Conservation (phyloP, 163 green algal species). For the Chloromonas sp. region DNA sequence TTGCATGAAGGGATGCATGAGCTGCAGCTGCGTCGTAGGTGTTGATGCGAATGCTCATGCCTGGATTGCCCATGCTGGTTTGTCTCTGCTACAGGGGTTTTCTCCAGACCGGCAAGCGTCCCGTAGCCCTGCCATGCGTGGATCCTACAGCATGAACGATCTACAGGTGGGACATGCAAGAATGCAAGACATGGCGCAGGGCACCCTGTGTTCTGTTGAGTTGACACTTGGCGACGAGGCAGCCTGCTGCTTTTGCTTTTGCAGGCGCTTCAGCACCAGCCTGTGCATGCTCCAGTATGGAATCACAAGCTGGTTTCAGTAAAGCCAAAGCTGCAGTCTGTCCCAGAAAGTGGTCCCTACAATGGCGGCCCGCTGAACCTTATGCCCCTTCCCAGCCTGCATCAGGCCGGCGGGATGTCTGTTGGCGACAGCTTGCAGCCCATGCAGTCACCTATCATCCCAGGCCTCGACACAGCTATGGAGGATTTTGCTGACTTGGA, state of each 20-base stretch:
- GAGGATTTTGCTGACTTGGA: background rate
- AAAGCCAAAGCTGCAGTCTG: constrained; percentile 13
- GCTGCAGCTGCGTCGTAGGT: no score
- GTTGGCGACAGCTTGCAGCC: background rate
- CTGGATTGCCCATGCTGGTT: no score
- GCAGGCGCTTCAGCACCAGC: background rate
- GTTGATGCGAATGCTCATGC: no score
- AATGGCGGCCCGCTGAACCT: constrained; percentile 10
- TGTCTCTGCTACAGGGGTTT: no score
- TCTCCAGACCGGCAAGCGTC: background rate
- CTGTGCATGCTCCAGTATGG: background rate
- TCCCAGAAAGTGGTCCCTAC: constrained; percentile 7
- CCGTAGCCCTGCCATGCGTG: background rate
- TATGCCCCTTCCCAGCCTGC: background rate
- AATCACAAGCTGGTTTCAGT: constrained; percentile 15
- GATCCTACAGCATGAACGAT: constrained; percentile 15
- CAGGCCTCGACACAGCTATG: background rate
- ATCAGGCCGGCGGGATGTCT: background rate
- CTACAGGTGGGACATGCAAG: constrained; percentile 3
- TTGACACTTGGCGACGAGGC: background rate
- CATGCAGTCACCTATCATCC: background rate
- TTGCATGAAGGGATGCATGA: no score
- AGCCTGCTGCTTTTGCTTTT: background rate
- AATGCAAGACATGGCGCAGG: background rate
- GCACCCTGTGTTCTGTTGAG: background rate